A percentile compares a stretch with the other conserved stretches of the same genome.
Conservation (phyloP, 306 rosid species). For the Leucaena leucocephala region DNA sequence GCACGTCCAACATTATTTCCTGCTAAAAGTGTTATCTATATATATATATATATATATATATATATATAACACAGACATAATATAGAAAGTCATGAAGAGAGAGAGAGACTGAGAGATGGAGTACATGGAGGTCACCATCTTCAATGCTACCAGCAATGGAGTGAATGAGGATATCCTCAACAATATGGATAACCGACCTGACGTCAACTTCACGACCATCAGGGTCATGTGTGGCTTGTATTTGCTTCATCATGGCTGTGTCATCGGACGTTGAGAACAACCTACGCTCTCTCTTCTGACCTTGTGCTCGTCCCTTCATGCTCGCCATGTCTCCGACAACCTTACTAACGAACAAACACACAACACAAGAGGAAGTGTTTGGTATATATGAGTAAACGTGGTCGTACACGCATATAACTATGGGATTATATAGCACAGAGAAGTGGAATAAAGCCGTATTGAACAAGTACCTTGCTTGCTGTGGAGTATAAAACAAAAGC, state of each 20-base stretch:
- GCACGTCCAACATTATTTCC: not conserved
- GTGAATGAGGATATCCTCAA: slow-evolving; percentile 57
- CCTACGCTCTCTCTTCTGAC: slow-evolving; percentile 48
- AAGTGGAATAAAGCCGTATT: slow-evolving; percentile 62
- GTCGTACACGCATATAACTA: slow-evolving; percentile 20
- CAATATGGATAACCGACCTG: slow-evolving; percentile 58
- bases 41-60: no score
- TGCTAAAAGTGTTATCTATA: not conserved
- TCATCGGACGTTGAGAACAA: slow-evolving; percentile 65
- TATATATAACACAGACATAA: no score
- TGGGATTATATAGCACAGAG: slow-evolving; percentile 44
- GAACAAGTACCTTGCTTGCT: slow-evolving; percentile 89
- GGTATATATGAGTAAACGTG: slow-evolving; percentile 28
- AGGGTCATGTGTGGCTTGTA: slow-evolving; percentile 68
- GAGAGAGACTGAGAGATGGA: not conserved
- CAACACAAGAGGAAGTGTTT: not conserved
- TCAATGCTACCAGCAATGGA: slow-evolving; percentile 50
- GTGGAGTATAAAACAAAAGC: slow-evolving; percentile 57
- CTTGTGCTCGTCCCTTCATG: not conserved
- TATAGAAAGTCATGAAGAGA: not conserved
- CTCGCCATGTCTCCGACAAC: slow-evolving; percentile 46
- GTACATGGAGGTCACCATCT: slow-evolving; percentile 40
- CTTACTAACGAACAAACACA: not conserved
- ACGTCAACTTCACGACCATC: slow-evolving; percentile 68
- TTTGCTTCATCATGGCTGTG: slow-evolving; percentile 67